These are phyloP conservation scores for Verticillium zaregamsianum DNA, from an alignment of 2,329 filamentous ascomycete species.

Conservation along the genomic window DNA sequence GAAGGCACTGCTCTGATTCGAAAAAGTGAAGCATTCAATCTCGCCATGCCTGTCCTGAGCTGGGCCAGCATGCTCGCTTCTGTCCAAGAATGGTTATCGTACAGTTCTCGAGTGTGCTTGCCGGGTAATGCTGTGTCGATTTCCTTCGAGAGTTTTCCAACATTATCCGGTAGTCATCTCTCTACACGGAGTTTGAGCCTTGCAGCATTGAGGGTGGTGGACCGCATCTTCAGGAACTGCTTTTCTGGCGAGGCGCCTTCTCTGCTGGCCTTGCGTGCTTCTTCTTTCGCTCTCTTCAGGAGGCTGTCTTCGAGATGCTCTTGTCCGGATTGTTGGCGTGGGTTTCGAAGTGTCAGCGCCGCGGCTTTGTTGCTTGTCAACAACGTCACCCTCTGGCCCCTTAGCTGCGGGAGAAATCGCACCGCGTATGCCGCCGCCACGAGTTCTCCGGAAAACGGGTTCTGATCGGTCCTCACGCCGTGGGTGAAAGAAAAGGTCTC, in stretches of 20 bases:
- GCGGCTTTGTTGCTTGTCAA: slow-evolving; percentile 14
- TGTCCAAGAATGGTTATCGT: slow-evolving; percentile 12
- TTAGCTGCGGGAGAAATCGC: slow-evolving; percentile 5
- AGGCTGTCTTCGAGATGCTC: slow-evolving; percentile 1
- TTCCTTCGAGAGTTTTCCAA: slow-evolving; percentile 12
- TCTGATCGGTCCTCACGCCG: slow-evolving; percentile 13
- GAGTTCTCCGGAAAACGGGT: slow-evolving; percentile 13
- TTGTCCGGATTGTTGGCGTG: slow-evolving; percentile 14
- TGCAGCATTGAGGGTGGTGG: not conserved
- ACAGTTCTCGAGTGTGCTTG: slow-evolving; percentile 13
- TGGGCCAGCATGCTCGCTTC: slow-evolving; percentile 15
- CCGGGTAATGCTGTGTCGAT: slow-evolving; percentile 13
- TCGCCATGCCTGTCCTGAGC: slow-evolving; percentile 14
- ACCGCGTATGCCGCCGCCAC: slow-evolving; percentile 12
- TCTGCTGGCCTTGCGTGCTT: not conserved
- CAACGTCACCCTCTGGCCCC: slow-evolving; percentile 6
- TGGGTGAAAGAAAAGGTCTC: slow-evolving; percentile 15
- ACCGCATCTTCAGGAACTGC: not conserved
- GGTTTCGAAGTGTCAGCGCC: slow-evolving; percentile 11
- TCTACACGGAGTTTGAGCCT: not conserved
- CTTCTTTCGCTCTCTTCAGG: not conserved
- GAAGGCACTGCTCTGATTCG: slow-evolving; percentile 5
- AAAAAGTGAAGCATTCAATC: slow-evolving; percentile 14
- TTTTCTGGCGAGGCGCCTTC: not conserved
- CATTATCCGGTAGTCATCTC: slow-evolving; percentile 8